Base-by-base conservation (phyloP, 768 basidiomycete species). In the Tricholoma flavovirens region DNA sequence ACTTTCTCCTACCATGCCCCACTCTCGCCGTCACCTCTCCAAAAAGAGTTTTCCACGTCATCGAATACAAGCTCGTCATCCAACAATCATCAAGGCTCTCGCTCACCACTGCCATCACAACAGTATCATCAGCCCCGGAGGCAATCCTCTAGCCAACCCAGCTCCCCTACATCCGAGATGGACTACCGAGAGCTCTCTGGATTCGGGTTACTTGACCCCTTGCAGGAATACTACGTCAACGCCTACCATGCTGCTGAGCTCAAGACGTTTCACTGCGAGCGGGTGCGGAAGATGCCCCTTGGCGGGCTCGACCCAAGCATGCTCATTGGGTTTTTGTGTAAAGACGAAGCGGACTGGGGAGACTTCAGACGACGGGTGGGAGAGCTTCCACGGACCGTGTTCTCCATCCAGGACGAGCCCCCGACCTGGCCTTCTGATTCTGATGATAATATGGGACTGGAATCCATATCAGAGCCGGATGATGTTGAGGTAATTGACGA, bases 211-310 rank as follows among this genome's bases (percentile, higher is more conserved):
- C 60, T 79, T 75, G 87, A 77, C 54, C 66, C 74, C 0, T 35
- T 82, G 7, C 81, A 85, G 58, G 72, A 80, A 51, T 85, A 88
- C 63, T 91, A 87, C 57, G 81, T 80, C 19, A 78, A 76, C 0
- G 87, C 93, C 9, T 99, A 98, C 68, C 73, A 80, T 1, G 71
- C 80, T 2, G 59, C 76, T 4, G 91, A 95, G 66, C 73, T 98
- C 32, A 82, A 82, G 64, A 96, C 91, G 11, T 99, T 94, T 76
- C 97, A 98, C 70, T 94, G 93, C 68, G 97, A 99, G n/a, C 84
- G 88, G 15, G 88, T 98, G 36, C 79, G 93, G 66, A 98, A 96
- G 82, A 96, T 98, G 90, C 88, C 88, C 0, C 71, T 98, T 33
- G 83, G 84, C 38, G 89, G 88, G 26, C 74, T 99, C 54, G 97